Base-by-base conservation (phyloP, 495 filamentous ascomycete species). In the Rhizodiscina lignyota region DNA sequence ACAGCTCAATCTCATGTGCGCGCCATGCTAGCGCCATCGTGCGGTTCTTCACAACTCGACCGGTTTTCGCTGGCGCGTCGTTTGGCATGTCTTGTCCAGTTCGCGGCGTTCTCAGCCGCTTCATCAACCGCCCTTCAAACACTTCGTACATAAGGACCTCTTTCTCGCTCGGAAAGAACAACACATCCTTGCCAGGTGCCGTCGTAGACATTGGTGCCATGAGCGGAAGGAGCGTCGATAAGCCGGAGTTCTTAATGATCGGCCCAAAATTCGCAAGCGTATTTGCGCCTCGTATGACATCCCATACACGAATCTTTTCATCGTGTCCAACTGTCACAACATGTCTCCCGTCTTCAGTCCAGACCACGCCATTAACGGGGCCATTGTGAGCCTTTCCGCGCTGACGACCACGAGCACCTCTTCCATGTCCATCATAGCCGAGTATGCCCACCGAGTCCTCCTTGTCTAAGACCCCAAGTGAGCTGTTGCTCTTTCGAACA, bases 221-320 rank as follows among this genome's bases (percentile, higher is more conserved):
- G 38, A 82, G 50, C 20, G 83, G 74, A 17, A 63, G 60, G 5
- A 76, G 52, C 30, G 70, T 70, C 0, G 73, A 71, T 0, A 83
- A 58, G 46, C 74, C 67, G 11, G 63, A 63, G 43, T 89, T 89
- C 34, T 69, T 72, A n/a, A 89, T 64, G 2, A 67, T 62, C 0
- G 81, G 79, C 0, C 83, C 83, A 43, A 91, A 91, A 54, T 73
- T 84, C 0, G 72, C 80, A 2, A 92, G 64, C 1, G 77, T 84
- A 46, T 94, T 92, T 5, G 73, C 78, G 10, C 84, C 83, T 0
- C 74, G 79, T 0, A 59, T 59, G 11, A 77, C 68, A 53, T 89
- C 67, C 86, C 85, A 93, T 2, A 91, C 81, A 2, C 84, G 68
- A 32, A 94, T 75, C 5, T 77, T 68, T 24, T 78, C 59, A 48